Conservation (phyloP, 2,329 filamentous ascomycete species). For the Madurella fahalii region DNA sequence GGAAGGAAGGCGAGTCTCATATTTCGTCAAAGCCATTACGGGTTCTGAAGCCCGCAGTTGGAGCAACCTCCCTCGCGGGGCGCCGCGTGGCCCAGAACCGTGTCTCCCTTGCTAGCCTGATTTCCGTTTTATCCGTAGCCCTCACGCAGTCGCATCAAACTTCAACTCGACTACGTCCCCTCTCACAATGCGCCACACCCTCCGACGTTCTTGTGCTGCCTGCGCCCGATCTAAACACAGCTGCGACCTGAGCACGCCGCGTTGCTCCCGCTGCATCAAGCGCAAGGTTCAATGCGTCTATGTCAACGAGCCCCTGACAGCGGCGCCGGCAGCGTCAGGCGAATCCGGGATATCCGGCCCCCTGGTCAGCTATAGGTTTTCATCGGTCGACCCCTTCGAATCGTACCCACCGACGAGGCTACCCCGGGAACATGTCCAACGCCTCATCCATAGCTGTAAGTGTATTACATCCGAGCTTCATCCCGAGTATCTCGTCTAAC, state of each 20-base stretch:
- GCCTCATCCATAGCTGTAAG: conserved; percentile 54
- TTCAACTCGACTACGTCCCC: neutral
- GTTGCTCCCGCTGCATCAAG: conserved; percentile 52
- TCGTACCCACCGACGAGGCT: conserved; percentile 52
- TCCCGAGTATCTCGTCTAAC: neutral
- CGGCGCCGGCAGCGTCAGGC: conserved; percentile 7
- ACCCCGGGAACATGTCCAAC: conserved; percentile 46
- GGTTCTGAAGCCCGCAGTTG: too few relatives aligned
- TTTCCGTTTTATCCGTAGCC: neutral
- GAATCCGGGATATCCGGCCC: conserved; percentile 2
- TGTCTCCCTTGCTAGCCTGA: too few relatives aligned
- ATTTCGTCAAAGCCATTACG: too few relatives aligned
- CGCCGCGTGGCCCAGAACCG: too few relatives aligned
- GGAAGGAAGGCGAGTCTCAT: too few relatives aligned
- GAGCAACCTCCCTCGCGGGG: too few relatives aligned
- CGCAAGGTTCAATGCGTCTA: conserved; percentile 46
- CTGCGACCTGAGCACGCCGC: conserved; percentile 51
- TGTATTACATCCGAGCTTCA: conserved; percentile 15
- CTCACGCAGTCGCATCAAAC: neutral
- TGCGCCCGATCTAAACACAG: conserved; percentile 54
- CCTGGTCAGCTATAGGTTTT: conserved; percentile 29
- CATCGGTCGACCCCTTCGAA: conserved; percentile 51
- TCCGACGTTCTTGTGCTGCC: conserved; percentile 53
- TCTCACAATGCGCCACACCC: conserved; percentile 47
- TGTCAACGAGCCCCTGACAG: conserved; percentile 48